A percentile compares a stretch with the other conserved stretches of the same genome.
phyloP scores from a whole-genome alignment of 768 basidiomycete species.

The Tricholomella constricta region DNA sequence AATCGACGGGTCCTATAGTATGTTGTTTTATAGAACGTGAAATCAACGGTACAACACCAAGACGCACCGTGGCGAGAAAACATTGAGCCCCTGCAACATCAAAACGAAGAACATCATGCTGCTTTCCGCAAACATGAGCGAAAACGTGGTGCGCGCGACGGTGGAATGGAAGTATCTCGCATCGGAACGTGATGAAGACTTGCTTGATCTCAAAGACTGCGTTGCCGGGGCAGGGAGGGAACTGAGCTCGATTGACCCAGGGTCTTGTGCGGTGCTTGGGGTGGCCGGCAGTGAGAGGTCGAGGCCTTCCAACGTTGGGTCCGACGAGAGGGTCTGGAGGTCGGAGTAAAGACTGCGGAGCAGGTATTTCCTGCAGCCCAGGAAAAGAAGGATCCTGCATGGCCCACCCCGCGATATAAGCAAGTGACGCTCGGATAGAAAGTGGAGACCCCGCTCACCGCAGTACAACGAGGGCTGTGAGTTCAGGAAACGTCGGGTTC shows the following conservation, averaged over 20 bases:
- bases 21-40: no score
- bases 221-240: constrained; percentile 40
- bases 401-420: not conserved
- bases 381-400: constrained; percentile 51
- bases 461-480: constrained; percentile 3
- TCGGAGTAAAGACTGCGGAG: constrained; percentile 61
- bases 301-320: constrained; percentile 22
- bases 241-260: constrained; percentile 39
- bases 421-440: not conserved
- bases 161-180: constrained; percentile 47
- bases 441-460: constrained; percentile 4
- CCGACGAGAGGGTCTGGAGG: constrained; percentile 47
- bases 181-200: constrained; percentile 14
- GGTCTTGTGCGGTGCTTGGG: constrained; percentile 20
- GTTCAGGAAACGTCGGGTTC: constrained; percentile 11
- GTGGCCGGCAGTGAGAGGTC: constrained; percentile 18
- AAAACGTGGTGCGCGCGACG: constrained; percentile 61
- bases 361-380: constrained; percentile 60
- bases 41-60: not conserved
- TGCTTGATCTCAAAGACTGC: constrained; percentile 22
- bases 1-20: constrained; percentile 55
- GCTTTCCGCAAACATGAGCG: constrained; percentile 74
- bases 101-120: constrained; percentile 72
- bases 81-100: constrained; percentile 64
- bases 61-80: constrained; percentile 58